These are phyloP conservation scores for Agaricus bisporus DNA, from an alignment of 768 basidiomycete species.

Conservation along the genomic window DNA sequence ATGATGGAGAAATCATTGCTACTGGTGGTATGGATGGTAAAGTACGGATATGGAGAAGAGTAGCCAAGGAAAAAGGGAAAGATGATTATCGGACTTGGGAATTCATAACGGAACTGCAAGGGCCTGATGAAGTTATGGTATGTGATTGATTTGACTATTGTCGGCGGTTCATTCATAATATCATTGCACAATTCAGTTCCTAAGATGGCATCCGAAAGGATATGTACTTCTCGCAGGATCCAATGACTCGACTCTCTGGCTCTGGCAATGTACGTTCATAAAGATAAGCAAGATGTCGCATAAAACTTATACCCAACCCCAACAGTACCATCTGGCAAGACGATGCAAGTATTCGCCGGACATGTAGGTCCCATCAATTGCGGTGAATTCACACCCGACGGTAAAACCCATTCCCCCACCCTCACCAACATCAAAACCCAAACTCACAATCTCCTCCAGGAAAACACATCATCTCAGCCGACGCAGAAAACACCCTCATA, in stretches of 20 bases:
- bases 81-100: slow-evolving; percentile 83
- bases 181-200: slow-evolving; percentile 50
- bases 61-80: slow-evolving; percentile 65
- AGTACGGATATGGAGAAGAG: slow-evolving; percentile 86
- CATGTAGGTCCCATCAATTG: slow-evolving; percentile 81
- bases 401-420: slow-evolving; percentile 27
- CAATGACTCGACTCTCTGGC: slow-evolving; percentile 91
- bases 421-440: slow-evolving; percentile 2
- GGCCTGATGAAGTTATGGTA: slow-evolving; percentile 94
- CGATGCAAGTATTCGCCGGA: slow-evolving; percentile 93
- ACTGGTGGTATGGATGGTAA: slow-evolving; percentile 99
- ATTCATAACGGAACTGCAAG: slow-evolving; percentile 88
- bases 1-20: slow-evolving; percentile 88
- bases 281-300: slow-evolving; percentile 7
- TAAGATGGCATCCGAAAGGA: slow-evolving; percentile 96
- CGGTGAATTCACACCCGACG: slow-evolving; percentile 90
- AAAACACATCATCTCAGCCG: slow-evolving; percentile 85
- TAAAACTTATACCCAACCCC: not conserved
- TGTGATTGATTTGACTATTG: slow-evolving; percentile 16
- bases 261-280: slow-evolving; percentile 79
- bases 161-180: not conserved
- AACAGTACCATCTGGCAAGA: slow-evolving; percentile 87
- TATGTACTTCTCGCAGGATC: slow-evolving; percentile 83
- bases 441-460: slow-evolving; percentile 33
- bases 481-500: slow-evolving; percentile 74